Evolutionary conservation across 371 early-diverging fungal genomes (phyloP).

Genomic region (Lichtheimia corymbifera): DNA sequence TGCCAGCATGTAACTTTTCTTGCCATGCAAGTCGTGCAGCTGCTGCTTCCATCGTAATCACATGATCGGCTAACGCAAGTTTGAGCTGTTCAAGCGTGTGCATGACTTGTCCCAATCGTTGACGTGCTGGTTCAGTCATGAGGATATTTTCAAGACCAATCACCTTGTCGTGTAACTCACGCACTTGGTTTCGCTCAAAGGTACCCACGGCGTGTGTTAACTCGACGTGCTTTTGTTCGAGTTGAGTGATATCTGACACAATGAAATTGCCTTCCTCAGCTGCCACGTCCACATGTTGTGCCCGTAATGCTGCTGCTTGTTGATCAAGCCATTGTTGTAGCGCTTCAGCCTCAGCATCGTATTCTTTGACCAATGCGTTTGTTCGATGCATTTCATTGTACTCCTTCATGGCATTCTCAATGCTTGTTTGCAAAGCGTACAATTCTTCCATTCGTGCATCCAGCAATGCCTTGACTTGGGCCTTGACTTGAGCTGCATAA

Average conservation of each 20-base stretch:
- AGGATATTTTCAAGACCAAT: conserved; percentile 30
- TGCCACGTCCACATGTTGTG: conserved; percentile 41
- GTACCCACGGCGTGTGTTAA: conserved; percentile 18
- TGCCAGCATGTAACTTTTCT: conserved; percentile 25
- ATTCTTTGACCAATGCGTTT: conserved; percentile 26
- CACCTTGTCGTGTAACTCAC: conserved; percentile 34
- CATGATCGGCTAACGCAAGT: conserved; percentile 31
- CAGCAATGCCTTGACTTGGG: conserved; percentile 26
- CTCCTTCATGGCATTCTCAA: conserved; percentile 22
- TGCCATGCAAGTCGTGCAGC: conserved; percentile 33
- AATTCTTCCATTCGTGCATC: conserved; percentile 35
- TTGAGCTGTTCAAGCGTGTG: conserved; percentile 32
- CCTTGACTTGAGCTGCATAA: conserved; percentile 12
- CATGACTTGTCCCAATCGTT: conserved; percentile 36
- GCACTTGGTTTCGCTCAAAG: conserved; percentile 34
- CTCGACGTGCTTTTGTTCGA: conserved; percentile 24
- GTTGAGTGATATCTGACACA: conserved; percentile 7
- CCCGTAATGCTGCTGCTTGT: conserved; percentile 23
- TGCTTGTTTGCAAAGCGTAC: conserved; percentile 14
- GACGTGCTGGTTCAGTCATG: conserved; percentile 26
- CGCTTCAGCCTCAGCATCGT: conserved; percentile 30
- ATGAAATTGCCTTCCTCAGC: conserved; percentile 27
- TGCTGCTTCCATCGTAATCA: conserved; percentile 37
- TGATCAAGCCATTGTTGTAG: conserved; percentile 38
- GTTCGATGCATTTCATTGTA: conserved; percentile 28